A percentile compares a stretch with the other conserved stretches of the same genome.
Evolutionary conservation across 306 rosid species (phyloP).

Genomic region (Inga laurina): DNA sequence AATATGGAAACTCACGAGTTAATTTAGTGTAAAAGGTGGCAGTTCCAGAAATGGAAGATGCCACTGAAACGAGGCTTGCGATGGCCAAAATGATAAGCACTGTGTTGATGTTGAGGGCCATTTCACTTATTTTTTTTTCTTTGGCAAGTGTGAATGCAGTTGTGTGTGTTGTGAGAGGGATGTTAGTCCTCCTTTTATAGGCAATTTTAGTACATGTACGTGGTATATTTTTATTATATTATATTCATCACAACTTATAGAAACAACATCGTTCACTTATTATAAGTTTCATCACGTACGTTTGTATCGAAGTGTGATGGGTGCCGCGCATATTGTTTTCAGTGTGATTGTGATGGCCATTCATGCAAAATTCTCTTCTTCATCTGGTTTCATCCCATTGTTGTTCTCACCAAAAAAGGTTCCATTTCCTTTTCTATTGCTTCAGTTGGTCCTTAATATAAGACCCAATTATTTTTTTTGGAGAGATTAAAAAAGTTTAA

Average conservation of each 20-base stretch:
- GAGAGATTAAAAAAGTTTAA: no score
- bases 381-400: no score
- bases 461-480: no score
- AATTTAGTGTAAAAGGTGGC: neutral
- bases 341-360: neutral
- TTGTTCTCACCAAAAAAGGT: neutral
- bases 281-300: neutral
- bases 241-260: neutral
- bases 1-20: neutral
- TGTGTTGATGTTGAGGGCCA: neutral
- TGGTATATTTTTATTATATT: neutral
- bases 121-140: neutral
- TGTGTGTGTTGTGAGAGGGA: neutral
- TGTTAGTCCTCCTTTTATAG: neutral
- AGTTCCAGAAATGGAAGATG: neutral
- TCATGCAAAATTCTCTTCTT: no score
- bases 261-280: neutral
- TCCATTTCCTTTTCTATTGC: neutral
- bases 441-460: no score
- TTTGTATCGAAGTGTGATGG: neutral
- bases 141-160: neutral
- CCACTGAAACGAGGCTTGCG: neutral
- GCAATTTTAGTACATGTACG: neutral
- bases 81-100: neutral
- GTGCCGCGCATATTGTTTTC: neutral